Percentiles rank a stretch among this genome's conserved stretches.
Evolutionary conservation across 148 eudicot species (phyloP).

Genomic region (Silene conica): DNA sequence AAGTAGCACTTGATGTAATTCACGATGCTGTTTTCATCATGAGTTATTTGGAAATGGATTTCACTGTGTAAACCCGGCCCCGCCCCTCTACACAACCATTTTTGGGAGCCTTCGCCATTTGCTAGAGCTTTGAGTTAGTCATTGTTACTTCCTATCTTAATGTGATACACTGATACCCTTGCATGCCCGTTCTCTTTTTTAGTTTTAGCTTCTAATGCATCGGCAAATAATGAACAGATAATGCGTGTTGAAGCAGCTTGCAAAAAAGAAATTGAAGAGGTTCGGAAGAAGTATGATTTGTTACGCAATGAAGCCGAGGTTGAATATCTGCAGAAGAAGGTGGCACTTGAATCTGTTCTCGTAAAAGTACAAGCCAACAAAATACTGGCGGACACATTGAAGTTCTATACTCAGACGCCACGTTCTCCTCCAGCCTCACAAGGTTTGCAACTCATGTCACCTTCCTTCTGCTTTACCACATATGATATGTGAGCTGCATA

Average conservation of each 20-base stretch:
- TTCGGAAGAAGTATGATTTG: slow-evolving; percentile 40
- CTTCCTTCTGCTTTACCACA: neutral
- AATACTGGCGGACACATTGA: slow-evolving; percentile 35
- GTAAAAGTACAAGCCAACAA: slow-evolving; percentile 29
- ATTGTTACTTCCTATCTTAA: neutral
- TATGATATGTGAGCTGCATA: neutral
- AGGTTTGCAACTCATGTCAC: slow-evolving; percentile 15
- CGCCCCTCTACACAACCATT: no score
- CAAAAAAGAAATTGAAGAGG: slow-evolving; percentile 45
- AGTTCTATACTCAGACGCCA: neutral
- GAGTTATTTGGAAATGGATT: no score
- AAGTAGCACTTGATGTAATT: no score
- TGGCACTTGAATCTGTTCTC: slow-evolving; percentile 30
- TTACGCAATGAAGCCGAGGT: slow-evolving; percentile 34
- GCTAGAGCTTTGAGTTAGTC: no score
- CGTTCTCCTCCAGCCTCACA: slow-evolving; percentile 11
- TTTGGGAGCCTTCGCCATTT: no score
- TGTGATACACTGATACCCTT: neutral
- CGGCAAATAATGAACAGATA: slow-evolving; percentile 30
- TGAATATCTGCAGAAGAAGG: slow-evolving; percentile 25
- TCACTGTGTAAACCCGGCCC: no score
- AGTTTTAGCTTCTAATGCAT: neutral
- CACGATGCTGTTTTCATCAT: no score
- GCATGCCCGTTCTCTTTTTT: neutral
- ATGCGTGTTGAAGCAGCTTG: slow-evolving; percentile 29